These are phyloP conservation scores for Anthracocystis setariae DNA, from an alignment of 1,284 basidiomycete genomes.

Conservation along the genomic window DNA sequence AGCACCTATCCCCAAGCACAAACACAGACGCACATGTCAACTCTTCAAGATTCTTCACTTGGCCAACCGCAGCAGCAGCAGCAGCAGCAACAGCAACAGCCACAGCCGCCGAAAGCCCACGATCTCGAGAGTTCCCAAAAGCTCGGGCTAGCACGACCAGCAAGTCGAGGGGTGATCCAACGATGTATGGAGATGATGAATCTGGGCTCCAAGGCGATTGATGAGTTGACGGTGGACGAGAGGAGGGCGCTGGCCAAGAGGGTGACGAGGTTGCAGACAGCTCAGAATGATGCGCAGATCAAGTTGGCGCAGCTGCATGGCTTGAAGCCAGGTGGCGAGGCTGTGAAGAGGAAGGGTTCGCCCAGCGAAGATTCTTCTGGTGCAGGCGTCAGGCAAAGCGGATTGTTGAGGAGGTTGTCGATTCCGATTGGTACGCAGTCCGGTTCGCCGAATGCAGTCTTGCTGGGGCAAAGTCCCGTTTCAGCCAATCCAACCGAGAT, in stretches of 20 bases:
- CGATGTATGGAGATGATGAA: constrained; percentile 52
- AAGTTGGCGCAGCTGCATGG: constrained; percentile 39
- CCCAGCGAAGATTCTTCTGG: neutral
- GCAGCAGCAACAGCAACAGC: constrained; percentile 4
- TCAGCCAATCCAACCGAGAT: neutral
- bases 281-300: constrained; percentile 42
- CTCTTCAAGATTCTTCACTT: neutral
- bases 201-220: constrained; percentile 24
- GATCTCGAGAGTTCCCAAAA: constrained; percentile 24
- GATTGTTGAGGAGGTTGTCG: neutral
- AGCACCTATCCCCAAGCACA: no score
- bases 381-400: neutral
- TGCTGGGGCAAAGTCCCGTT: neutral
- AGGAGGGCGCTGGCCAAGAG: constrained; percentile 22
- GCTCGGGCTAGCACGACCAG: constrained; percentile 22
- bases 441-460: neutral
- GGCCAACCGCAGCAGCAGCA: constrained; percentile 11
- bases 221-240: constrained; percentile 11
- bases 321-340: constrained; percentile 15
- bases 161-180: constrained; percentile 23
- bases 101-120: neutral
- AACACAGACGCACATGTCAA: neutral
- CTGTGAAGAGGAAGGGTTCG: constrained; percentile 5
- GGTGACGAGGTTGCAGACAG: constrained; percentile 28
- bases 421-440: neutral